Evolutionary conservation across 2,329 filamentous ascomycete species (phyloP).

Genomic region (Pestalotiopsis sp.): DNA sequence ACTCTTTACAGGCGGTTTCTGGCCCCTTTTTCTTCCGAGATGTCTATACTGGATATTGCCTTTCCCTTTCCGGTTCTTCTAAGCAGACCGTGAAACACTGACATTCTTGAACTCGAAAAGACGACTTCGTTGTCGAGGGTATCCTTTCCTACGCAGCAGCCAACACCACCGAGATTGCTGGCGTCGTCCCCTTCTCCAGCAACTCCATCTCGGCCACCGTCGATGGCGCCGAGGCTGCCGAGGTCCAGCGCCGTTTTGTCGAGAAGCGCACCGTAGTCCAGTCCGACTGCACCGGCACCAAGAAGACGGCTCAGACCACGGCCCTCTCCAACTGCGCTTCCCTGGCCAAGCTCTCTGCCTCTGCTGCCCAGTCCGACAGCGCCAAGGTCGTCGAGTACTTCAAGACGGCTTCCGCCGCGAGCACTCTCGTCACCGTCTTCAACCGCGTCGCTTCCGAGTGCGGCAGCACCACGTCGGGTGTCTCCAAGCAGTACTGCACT

Average conservation of each 20-base stretch:
- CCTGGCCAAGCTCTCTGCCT: constrained; percentile 53
- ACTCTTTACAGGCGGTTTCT: neutral
- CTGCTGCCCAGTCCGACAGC: constrained; percentile 49
- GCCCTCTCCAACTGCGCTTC: constrained; percentile 55
- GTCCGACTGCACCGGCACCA: constrained; percentile 53
- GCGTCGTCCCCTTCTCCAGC: constrained; percentile 56
- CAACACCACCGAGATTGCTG: constrained; percentile 52
- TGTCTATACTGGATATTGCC: no score
- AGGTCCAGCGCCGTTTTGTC: constrained; percentile 46
- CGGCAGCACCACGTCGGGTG: constrained; percentile 43
- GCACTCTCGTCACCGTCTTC: constrained; percentile 50
- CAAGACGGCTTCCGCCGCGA: constrained; percentile 48
- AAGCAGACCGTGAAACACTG: neutral
- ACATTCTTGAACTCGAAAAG: neutral
- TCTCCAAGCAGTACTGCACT: constrained; percentile 17
- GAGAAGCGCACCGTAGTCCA: constrained; percentile 53
- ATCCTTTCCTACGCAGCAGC: constrained; percentile 55
- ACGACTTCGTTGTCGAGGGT: constrained; percentile 56
- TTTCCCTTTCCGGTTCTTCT: no score
- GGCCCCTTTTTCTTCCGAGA: no score
- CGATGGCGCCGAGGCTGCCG: constrained; percentile 54
- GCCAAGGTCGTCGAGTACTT: constrained; percentile 62
- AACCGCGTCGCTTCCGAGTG: constrained; percentile 55
- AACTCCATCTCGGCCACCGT: constrained; percentile 59
- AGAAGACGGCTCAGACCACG: constrained; percentile 41